Conservation (phyloP, 768 basidiomycete species). For the Lactarius sanguifluus region DNA sequence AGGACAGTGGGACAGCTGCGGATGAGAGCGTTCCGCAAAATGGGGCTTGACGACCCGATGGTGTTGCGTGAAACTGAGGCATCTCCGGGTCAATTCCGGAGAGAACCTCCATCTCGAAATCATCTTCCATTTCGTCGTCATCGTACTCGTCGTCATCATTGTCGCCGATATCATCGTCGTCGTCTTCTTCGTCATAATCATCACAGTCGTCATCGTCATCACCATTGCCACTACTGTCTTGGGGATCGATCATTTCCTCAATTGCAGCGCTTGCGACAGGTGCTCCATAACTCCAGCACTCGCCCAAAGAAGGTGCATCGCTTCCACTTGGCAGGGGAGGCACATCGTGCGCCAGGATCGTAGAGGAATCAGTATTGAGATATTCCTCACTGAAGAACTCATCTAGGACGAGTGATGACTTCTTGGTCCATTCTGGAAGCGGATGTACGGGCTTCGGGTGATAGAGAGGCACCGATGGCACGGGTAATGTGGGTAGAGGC, state of each 20-base stretch:
- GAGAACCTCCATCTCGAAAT: not conserved
- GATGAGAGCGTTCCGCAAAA: constrained; percentile 10
- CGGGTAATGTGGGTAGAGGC: not conserved
- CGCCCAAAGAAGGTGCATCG: not conserved
- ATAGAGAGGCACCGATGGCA: constrained; percentile 10
- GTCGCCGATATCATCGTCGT: constrained; percentile 9
- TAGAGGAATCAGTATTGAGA: not conserved
- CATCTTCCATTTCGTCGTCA: constrained; percentile 21
- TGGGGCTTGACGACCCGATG: constrained; percentile 1
- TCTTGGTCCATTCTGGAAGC: constrained; percentile 27
- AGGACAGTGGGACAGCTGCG: constrained; percentile 19
- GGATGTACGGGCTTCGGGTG: constrained; percentile 26
- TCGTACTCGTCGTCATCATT: not conserved
- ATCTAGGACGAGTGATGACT: constrained; percentile 19
- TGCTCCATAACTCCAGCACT: constrained; percentile 18
- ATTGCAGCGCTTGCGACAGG: constrained; percentile 19
- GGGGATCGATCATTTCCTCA: constrained; percentile 23
- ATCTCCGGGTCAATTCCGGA: not conserved
- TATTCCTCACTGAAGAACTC: constrained; percentile 9
- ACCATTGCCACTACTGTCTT: constrained; percentile 21
- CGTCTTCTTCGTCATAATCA: constrained; percentile 21
- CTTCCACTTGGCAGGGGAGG: not conserved
- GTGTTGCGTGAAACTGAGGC: not conserved
- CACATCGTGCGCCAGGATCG: not conserved
- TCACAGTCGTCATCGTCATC: constrained; percentile 22